Conservation (phyloP, 2,329 filamentous ascomycete genomes). For the Colletotrichum sansevieriae region DNA sequence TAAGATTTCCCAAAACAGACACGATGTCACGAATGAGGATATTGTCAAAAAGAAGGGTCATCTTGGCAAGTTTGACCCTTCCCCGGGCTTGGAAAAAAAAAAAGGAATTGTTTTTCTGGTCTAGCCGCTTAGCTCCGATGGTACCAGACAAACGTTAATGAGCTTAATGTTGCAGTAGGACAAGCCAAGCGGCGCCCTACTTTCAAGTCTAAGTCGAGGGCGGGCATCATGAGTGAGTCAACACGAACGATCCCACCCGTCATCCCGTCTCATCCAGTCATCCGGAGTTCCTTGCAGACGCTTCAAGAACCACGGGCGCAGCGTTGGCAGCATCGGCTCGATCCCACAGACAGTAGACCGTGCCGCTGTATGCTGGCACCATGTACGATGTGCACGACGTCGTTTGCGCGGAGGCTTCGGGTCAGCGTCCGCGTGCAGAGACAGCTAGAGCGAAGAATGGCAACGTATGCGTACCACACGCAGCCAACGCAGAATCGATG, state of each 20-base stretch:
- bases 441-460: constrained; percentile 7
- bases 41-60: constrained; percentile 34
- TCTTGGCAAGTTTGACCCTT: constrained; percentile 23
- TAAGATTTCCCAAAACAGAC: constrained; percentile 23
- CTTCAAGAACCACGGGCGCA: constrained; percentile 23
- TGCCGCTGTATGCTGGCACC: constrained; percentile 10
- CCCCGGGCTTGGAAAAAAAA: not conserved
- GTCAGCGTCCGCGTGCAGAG: constrained; percentile 26
- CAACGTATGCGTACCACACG: not conserved
- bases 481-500: constrained; percentile 4
- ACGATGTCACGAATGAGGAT: constrained; percentile 12
- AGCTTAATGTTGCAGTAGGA: constrained; percentile 15
- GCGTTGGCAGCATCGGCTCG: constrained; percentile 27
- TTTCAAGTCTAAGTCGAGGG: constrained; percentile 11
- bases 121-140: constrained; percentile 1
- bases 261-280: constrained; percentile 28
- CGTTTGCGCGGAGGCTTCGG: constrained; percentile 25
- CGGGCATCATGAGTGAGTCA: constrained; percentile 1
- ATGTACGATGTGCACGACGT: constrained; percentile 15
- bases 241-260: constrained; percentile 21
- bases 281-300: constrained; percentile 19
- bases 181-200: not conserved
- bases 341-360: constrained; percentile 27
- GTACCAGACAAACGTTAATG: constrained; percentile 20
- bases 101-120: constrained; percentile 1